Base-by-base conservation (phyloP, 345 rosid species). In the Eucalyptus regnans region DNA sequence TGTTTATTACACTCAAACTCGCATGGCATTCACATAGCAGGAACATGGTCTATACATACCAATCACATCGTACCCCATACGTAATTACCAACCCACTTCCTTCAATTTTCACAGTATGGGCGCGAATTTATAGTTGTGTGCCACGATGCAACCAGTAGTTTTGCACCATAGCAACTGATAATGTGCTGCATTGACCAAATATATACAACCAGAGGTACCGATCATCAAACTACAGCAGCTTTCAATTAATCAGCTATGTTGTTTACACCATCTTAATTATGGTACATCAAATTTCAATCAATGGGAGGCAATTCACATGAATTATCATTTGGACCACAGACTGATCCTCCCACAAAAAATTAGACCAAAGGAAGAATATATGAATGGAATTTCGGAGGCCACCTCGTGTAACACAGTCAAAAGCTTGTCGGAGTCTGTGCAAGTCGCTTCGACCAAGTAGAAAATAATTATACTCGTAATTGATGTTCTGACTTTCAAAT, bases 201-300 rank as follows among this genome's bases (percentile, higher is more conserved):
- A 41, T 20, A 37, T 6, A 37, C 44, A 76, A 76, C 84, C 84
- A 76, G 48, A 76, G 84, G 84, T 37, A 41, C 48, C 3, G 22
- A 76, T 41, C 83, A 37, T 76, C 1, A 13, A 41, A 10, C 83
- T 41, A 76, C 15, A 43, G 29, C 27, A 12, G 48, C 0, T 76
- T 76, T 76, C 83, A 37, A 76, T 76, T 76, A 20, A 76, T 37
- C 84, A 76, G 22, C 15, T 41, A 76, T 76, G 29, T 22, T 76
- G 84, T 76, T 71, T 76, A 22, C 48, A 20, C 84, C 11, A 76
- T 46, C 37, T 33, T 23, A 31, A 84, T 44, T 25, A 83, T 13
- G 84, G 48, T 87, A 89, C 87, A 85, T 51, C 80, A 62, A 52
- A 51, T 91, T 64, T 87, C 89, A 90, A 89, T 86, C 52, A 88